Percentiles rank a stretch among this genome's conserved stretches.
Evolutionary conservation across 371 early-diverging fungal species (phyloP).

Genomic region (Mucor irregularis): DNA sequence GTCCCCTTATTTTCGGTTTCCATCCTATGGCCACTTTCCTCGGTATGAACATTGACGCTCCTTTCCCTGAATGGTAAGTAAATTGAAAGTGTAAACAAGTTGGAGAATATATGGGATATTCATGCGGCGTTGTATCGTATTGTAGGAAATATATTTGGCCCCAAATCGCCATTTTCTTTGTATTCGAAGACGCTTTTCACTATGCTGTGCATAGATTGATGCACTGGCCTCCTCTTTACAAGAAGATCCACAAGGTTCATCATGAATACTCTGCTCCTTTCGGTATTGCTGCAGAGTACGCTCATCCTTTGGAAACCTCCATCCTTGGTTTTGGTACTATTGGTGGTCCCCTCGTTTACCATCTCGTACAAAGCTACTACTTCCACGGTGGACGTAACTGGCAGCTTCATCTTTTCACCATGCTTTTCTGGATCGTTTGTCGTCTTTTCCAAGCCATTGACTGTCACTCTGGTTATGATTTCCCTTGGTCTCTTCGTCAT

Average conservation of each 20-base stretch:
- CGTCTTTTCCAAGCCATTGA: slow-evolving; percentile 86
- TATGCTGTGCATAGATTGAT: slow-evolving; percentile 84
- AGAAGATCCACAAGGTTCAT: slow-evolving; percentile 89
- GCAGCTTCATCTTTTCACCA: slow-evolving; percentile 77
- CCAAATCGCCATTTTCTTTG: slow-evolving; percentile 73
- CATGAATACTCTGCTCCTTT: slow-evolving; percentile 93
- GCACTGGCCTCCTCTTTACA: slow-evolving; percentile 88
- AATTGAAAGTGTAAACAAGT: not conserved
- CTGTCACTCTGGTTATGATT: slow-evolving; percentile 94
- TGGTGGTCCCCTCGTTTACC: slow-evolving; percentile 67
- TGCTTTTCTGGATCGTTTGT: slow-evolving; percentile 78
- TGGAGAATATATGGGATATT: not conserved
- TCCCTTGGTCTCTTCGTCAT: slow-evolving; percentile 87
- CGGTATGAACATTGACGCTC: slow-evolving; percentile 83
- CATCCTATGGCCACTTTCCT: slow-evolving; percentile 79
- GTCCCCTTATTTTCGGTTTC: slow-evolving; percentile 85
- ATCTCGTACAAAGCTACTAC: slow-evolving; percentile 3
- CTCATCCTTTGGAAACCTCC: slow-evolving; percentile 79
- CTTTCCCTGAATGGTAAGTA: slow-evolving; percentile 82
- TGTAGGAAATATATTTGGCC: slow-evolving; percentile 29
- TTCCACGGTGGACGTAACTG: slow-evolving; percentile 32
- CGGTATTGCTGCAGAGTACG: slow-evolving; percentile 86
- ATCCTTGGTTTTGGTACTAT: slow-evolving; percentile 79
- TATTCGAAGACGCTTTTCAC: slow-evolving; percentile 82
- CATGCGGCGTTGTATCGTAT: not conserved